A percentile compares a stretch with the other conserved stretches of the same genome.
Evolutionary conservation across 345 rosid genomes (phyloP).

Genomic region (Iberis pinnata): DNA sequence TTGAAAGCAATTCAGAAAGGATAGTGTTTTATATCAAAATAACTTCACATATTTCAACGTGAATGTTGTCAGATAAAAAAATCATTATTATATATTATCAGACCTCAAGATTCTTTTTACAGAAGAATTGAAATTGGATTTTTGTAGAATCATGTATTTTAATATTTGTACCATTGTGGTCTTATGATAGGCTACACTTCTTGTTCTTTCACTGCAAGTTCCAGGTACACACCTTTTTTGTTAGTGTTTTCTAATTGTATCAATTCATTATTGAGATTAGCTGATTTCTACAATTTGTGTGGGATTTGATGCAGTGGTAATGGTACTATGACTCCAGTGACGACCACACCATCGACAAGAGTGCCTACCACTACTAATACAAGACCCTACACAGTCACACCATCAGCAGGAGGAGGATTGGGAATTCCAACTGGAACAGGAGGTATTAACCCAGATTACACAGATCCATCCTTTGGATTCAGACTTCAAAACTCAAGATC

Average conservation of each 20-base stretch:
- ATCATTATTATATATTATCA: conserved; percentile 7
- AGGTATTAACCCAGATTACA: conserved; percentile 29
- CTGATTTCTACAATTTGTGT: no score
- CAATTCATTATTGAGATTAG: no score
- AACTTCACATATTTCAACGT: conserved; percentile 19
- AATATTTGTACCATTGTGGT: conserved; percentile 19
- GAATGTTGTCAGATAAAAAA: conserved; percentile 9
- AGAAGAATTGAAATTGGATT: no score
- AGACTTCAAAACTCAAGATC: conserved; percentile 24
- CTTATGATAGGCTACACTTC: conserved; percentile 26
- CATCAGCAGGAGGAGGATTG: conserved; percentile 26
- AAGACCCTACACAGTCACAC: conserved; percentile 29
- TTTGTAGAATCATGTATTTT: neutral
- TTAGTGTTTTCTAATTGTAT: no score
- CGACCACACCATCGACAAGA: conserved; percentile 33
- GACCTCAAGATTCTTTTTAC: conserved; percentile 18
- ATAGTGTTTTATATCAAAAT: neutral
- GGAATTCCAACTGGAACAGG: conserved; percentile 28
- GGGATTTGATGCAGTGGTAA: conserved; percentile 25
- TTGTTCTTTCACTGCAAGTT: conserved; percentile 32
- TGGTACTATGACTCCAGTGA: conserved; percentile 32
- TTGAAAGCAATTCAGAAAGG: conserved; percentile 11
- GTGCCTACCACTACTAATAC: conserved; percentile 32
- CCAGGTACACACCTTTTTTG: conserved; percentile 17
- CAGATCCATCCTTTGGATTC: conserved; percentile 26